Base-by-base conservation (phyloP, 768 basidiomycete genomes). In the Phaffia australis region DNA sequence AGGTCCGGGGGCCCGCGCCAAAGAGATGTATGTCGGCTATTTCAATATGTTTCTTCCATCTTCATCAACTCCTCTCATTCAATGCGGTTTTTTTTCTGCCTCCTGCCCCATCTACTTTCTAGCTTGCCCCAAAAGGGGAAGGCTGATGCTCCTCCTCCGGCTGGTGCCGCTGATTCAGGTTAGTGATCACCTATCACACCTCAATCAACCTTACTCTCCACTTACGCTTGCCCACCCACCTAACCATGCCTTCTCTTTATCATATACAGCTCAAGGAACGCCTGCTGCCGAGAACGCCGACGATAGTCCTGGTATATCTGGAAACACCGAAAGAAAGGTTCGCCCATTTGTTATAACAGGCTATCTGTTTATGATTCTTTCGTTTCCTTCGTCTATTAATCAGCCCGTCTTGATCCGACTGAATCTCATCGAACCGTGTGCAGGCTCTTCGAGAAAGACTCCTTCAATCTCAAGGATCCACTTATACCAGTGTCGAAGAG, bases 391-490 rank as follows among this genome's bases (percentile, higher is more conserved):
- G 19, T 60, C 3, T 18, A 23, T 35, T 30, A 14, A 19, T 32
- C 2, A 21, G 16, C 5, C 25, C 56, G n/a, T 56, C 25, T 25
- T 16, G 56, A 2, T 18, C 25, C 42, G 27, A 49, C 27, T 46
- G n/a, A 46, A 19, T 1, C 16, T 16, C 42, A 2, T 46, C 7
- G 47, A 6, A 1, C 23, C 18, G 1, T 16, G n/a, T 16, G 21
- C 59, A 60, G 59, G 46, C 59, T 1, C 59, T 73, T 72, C 74
- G 62, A 71, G 75, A 63, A 21, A 49, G 61, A 7, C 61, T 63
- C 7, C 52, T 63, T 15, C 18, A 25, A n/a, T 11, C 50, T 8
- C 52, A 30, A 6, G 61, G 61, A 25, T n/a, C 35, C 11, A 35
- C 50, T 21, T 63, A 54, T 48, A 63, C 61, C n/a, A 52, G 50